phyloP scores from a whole-genome alignment of 352 stramenopile genomes.

The Thraustotheca clavata region DNA sequence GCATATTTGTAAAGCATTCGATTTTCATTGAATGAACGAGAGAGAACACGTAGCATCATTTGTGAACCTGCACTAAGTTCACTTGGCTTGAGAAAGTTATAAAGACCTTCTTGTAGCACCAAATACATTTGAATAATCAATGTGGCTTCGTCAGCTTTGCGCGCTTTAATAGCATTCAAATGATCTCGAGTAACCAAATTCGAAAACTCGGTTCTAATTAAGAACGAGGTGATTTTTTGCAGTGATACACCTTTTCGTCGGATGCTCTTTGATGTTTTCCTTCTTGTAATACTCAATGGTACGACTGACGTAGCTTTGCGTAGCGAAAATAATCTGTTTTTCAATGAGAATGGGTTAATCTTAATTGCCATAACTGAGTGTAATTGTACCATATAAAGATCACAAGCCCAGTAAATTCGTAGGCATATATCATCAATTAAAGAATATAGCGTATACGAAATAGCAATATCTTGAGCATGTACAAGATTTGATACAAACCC shows the following conservation, averaged over 20 bases:
- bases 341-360: not conserved
- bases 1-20: not conserved
- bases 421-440: not conserved
- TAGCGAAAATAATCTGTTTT: not conserved
- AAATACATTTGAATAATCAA: not conserved
- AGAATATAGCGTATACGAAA: not conserved
- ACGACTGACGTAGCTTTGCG: not conserved
- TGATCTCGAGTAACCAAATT: not conserved
- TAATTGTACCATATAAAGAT: not conserved
- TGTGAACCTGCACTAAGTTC: not conserved
- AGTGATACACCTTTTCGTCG: no score
- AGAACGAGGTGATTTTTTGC: constrained; percentile 2
- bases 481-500: not conserved
- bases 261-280: no score
- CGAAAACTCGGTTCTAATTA: not conserved
- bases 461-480: not conserved
- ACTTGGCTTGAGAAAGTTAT: not conserved
- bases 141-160: not conserved
- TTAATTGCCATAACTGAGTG: not conserved
- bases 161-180: not conserved
- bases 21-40: not conserved
- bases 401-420: not conserved
- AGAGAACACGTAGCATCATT: not conserved
- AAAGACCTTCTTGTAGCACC: not conserved
- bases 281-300: no score